phyloP scores from a whole-genome alignment of 345 rosid species.

The Eucalyptus pauciflora region DNA sequence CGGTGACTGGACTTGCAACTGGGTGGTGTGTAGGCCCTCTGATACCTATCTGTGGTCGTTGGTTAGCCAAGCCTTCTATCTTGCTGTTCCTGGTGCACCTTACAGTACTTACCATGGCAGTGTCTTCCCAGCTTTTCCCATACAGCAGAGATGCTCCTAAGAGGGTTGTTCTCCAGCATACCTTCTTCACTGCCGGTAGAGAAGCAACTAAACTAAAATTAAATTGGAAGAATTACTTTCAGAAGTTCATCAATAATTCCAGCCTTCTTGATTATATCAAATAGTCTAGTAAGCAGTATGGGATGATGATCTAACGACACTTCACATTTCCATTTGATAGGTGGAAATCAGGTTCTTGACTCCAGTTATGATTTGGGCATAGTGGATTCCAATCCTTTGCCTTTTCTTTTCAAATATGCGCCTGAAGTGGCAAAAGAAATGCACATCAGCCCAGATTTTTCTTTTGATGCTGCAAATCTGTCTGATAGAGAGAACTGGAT shows the following conservation, averaged over 20 bases:
- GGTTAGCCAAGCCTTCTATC: constrained; percentile 70
- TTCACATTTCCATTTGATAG: constrained; percentile 23
- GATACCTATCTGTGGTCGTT: constrained; percentile 60
- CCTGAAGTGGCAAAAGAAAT: constrained; percentile 63
- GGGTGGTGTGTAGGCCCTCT: constrained; percentile 86
- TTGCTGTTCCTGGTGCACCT: constrained; percentile 64
- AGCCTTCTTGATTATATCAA: background rate
- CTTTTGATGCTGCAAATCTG: constrained; percentile 28
- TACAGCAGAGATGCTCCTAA: constrained; percentile 84
- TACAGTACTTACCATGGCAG: constrained; percentile 61
- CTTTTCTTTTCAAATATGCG: constrained; percentile 58
- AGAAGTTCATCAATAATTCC: background rate
- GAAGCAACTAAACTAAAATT: background rate
- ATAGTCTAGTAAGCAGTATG: background rate
- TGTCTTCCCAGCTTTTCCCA: constrained; percentile 87
- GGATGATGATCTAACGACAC: background rate
- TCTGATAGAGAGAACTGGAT: constrained; percentile 48
- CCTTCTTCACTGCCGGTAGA: constrained; percentile 63
- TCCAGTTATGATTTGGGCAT: constrained; percentile 68
- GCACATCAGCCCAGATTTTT: constrained; percentile 33
- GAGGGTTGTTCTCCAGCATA: constrained; percentile 84
- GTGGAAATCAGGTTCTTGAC: constrained; percentile 40
- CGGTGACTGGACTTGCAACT: constrained; percentile 47
- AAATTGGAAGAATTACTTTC: background rate
- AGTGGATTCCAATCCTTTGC: constrained; percentile 72